Base-by-base conservation (phyloP, 2,329 filamentous ascomycete species). In the Scytalidium sp. region DNA sequence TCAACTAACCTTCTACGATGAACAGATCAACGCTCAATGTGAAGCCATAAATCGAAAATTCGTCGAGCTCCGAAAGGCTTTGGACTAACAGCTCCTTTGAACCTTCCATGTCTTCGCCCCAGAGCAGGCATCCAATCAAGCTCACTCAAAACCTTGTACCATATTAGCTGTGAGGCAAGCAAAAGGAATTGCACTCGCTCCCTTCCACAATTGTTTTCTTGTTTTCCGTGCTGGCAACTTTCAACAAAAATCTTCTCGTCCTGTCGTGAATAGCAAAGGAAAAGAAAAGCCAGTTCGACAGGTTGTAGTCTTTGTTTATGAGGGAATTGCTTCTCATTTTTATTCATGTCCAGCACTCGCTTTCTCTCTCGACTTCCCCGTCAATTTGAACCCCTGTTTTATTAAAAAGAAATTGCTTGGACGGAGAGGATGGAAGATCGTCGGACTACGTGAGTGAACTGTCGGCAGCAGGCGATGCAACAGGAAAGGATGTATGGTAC, bases 1-100 rank as follows among this genome's bases (percentile, higher is more conserved):
- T 32, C 25, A 39, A 10, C 15, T 50, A 21, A 5, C 22, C 42
- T 45, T 49, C 51, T 57, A 60, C 23, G 20, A 46, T 19, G 3
- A 3, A 2, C 61, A 90, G 87, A 80, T 90, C 57, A 88, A 87
- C 27, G 45, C 45, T 20, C 74, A 80, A 57, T 81, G 92, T 61
- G 89, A 93, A 67, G 79, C 81, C 6, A 78, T 93, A 41, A 84
- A 76, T 55, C 83, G 87, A 60, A 90, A 87, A 72, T 92, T 87
- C 87, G 82, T 80, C 45, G 89, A 93, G 60, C 73, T 93, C 46
- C 75, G 75, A 53, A 79, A 76, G 60, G 77, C 78, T 41, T 71
- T 83, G 46, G 77, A 59, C 41, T 54, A 43, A 39, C 25, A 17
- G n/a, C n/a, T n/a, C 32, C 13, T n/a, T n/a, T n/a, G n/a, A n/a